Base-by-base conservation (phyloP, 2,329 filamentous ascomycete genomes). In the Stachybotrys chartarum region DNA sequence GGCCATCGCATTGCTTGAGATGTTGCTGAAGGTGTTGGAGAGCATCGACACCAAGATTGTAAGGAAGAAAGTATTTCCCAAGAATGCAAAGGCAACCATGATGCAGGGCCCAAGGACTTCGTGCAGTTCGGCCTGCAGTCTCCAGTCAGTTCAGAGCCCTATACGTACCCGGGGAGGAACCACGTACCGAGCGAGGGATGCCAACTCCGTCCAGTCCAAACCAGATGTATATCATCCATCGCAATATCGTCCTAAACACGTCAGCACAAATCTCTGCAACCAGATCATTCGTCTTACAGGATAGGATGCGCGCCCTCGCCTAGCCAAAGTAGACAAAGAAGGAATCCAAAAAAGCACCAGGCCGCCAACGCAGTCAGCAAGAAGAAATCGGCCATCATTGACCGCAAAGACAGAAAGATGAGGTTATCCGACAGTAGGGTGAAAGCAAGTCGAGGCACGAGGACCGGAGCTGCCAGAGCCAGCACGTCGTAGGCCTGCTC, bases 221-320 rank as follows among this genome's bases (percentile, higher is more conserved):
- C 90, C 90, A 95, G 60, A 95, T 92, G 81, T 88, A 94, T 1
- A 94, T 81, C 89, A 95, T 93, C 90, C 90, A 95, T 70, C 92
- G 91, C 49, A 84, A 84, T 58, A 94, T 91, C 1, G 86, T 89
- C 5, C 78, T 81, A 50, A 42, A 2, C 35, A 42, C 2, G 35
- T 42, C 14, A 42, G 35, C 35, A 58, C 54, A n/a, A 16, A 10
- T 48, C 35, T 16, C 30, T 10, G 24, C 30, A 35, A 7, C 30
- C 30, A 14, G 14, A 14, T 31, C 18, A 16, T 5, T 31, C n/a
- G 7, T 69, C 76, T 61, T 70, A 80, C 70, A 88, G 73, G 5
- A 85, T 70, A 53, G 80, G 74, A 54, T 87, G 84, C 1, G 72
- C 70, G 18, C 83, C 85, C 60, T 88, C 80, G 57, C 84, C 84